Conservation (phyloP, 768 basidiomycete species). For the Tephrocybe sp. region DNA sequence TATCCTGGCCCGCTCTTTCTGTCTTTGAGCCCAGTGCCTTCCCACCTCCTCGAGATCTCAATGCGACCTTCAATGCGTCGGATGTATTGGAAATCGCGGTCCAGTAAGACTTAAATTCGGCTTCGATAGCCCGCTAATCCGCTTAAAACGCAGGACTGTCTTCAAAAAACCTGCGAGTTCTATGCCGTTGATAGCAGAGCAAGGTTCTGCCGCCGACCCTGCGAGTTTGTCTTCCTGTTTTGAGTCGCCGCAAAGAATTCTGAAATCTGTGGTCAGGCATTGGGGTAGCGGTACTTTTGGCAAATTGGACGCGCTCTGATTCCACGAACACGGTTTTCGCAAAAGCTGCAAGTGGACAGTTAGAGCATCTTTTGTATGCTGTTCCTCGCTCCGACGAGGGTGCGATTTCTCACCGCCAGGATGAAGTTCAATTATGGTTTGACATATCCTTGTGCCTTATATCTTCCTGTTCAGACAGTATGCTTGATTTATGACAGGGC, state of each 20-base stretch:
- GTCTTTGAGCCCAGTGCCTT: constrained; percentile 44
- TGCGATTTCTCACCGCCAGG: constrained; percentile 57
- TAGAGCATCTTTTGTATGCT: constrained; percentile 44
- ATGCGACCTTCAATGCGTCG: constrained; percentile 27
- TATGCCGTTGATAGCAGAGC: constrained; percentile 41
- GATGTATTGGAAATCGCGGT: constrained; percentile 43
- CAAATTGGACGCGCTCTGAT: constrained; percentile 50
- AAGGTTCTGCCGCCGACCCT: constrained; percentile 61
- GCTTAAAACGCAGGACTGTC: constrained; percentile 32
- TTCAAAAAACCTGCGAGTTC: constrained; percentile 33
- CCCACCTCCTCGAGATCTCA: constrained; percentile 36
- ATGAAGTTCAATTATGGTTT: constrained; percentile 56
- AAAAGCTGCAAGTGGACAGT: constrained; percentile 43
- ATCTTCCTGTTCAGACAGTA: background rate
- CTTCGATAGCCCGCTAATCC: background rate
- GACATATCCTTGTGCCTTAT: background rate
- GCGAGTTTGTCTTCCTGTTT: constrained; percentile 38
- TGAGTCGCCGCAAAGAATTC: constrained; percentile 3
- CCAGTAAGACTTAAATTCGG: constrained; percentile 25
- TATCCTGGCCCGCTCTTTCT: constrained; percentile 47
- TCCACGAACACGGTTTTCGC: constrained; percentile 33
- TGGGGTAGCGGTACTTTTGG: constrained; percentile 50
- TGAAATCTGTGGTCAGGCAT: constrained; percentile 34
- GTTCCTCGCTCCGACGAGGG: constrained; percentile 47
- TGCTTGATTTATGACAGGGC: constrained; percentile 35